A percentile compares a stretch with the other conserved stretches of the same genome.
Conservation (phyloP, 169 alveolate genomes). For the Condylostoma magnum region DNA sequence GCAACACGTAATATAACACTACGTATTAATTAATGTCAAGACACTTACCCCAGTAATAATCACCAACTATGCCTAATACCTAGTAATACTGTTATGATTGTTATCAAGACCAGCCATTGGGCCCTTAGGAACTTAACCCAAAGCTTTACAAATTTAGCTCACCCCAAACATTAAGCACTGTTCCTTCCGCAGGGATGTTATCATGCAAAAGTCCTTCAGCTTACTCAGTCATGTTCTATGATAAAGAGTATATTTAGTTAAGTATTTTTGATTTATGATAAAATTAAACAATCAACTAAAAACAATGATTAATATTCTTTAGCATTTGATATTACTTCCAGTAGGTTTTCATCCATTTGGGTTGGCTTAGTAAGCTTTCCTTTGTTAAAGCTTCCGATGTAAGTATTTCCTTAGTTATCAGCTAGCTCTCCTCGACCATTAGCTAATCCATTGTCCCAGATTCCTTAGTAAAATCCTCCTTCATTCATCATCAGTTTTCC, state of each 20-base stretch:
- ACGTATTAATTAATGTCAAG: background rate
- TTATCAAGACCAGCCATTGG: background rate
- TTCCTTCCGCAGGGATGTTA: slow-evolving; percentile 34
- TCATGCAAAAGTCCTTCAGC: slow-evolving; percentile 23
- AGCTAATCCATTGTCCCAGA: too few relatives aligned
- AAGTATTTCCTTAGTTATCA: too few relatives aligned
- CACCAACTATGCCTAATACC: background rate
- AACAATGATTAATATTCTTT: too few relatives aligned
- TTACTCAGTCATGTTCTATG: slow-evolving; percentile 8
- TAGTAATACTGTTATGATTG: background rate
- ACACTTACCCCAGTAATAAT: slow-evolving; percentile 16
- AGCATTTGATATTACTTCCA: too few relatives aligned
- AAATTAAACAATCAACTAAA: too few relatives aligned
- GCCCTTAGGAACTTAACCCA: slow-evolving; percentile 24
- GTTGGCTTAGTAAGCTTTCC: too few relatives aligned
- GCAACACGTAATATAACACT: background rate
- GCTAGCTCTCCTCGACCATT: too few relatives aligned
- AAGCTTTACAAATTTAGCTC: slow-evolving; percentile 14
- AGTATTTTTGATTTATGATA: too few relatives aligned
- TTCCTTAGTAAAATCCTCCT: too few relatives aligned
- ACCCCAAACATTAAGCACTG: slow-evolving; percentile 15
- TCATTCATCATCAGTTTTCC: too few relatives aligned
- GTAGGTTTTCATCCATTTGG: too few relatives aligned
- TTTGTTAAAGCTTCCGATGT: too few relatives aligned
- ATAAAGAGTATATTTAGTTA: background rate